Percentiles rank a stretch among this genome's conserved stretches.
phyloP scores from a whole-genome alignment of 75 land plant genomes.

The Pinus taeda region DNA sequence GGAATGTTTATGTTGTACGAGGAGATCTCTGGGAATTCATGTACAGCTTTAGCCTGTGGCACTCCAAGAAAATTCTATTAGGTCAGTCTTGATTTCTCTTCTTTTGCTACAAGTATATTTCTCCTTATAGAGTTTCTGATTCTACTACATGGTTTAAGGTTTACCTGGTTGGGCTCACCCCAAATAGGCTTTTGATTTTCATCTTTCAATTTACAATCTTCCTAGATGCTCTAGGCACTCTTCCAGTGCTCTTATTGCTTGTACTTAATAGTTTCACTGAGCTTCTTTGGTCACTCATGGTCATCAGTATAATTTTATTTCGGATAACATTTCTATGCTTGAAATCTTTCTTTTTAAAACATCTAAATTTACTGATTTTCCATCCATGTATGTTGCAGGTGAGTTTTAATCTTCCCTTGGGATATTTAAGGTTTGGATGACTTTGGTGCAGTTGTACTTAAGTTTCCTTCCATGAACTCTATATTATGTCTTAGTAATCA shows the following conservation, averaged over 20 bases:
- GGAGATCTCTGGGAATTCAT: not conserved
- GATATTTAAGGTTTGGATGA: not conserved
- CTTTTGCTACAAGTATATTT: too few species aligned
- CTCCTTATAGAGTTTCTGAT: too few species aligned
- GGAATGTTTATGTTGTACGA: not conserved
- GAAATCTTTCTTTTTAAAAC: not conserved
- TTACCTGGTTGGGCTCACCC: too few species aligned
- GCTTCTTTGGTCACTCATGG: too few species aligned
- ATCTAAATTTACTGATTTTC: not conserved
- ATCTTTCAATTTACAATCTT: too few species aligned
- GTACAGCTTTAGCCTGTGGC: too few species aligned
- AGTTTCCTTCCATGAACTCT: slow-evolving; percentile 2
- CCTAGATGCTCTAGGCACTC: too few species aligned
- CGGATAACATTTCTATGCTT: not conserved
- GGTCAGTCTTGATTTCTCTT: not conserved
- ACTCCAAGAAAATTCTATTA: too few species aligned
- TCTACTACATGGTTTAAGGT: too few species aligned
- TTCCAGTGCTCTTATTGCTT: too few species aligned
- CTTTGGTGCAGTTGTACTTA: not conserved
- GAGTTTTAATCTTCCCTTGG: slow-evolving; percentile 6
- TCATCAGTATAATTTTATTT: not conserved
- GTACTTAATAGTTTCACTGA: too few species aligned
- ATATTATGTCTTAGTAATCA: not conserved
- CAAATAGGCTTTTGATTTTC: too few species aligned
- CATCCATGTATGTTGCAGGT: slow-evolving; percentile 4